Evolutionary conservation across 768 basidiomycete species (phyloP).

Genomic region (Hypsizygus marmoreus): DNA sequence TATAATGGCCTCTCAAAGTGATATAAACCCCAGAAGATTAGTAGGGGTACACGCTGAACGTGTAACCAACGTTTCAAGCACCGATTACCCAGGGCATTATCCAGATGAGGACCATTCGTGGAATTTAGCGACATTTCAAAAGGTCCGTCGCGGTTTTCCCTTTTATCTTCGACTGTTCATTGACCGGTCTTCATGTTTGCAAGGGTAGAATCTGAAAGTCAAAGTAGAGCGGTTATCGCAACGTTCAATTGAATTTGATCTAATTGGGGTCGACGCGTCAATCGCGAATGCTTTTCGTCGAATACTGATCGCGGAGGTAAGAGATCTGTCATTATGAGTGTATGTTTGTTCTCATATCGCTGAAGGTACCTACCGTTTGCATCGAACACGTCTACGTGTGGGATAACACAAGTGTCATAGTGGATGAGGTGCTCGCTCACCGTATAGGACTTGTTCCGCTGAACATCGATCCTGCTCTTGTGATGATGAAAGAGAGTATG

Average conservation of each 20-base stretch:
- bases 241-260: conserved; percentile 89
- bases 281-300: conserved; percentile 94
- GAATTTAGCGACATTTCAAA: conserved; percentile 72
- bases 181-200: conserved; percentile 23
- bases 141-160: conserved; percentile 50
- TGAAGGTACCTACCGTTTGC: conserved; percentile 85
- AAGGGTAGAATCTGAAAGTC: conserved; percentile 69
- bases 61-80: conserved; percentile 79
- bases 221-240: conserved; percentile 79
- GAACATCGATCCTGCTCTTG: conserved; percentile 75
- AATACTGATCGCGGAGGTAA: conserved; percentile 91
- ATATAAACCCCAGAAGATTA: conserved; percentile 45
- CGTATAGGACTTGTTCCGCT: conserved; percentile 92
- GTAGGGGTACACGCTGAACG: conserved; percentile 73
- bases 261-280: conserved; percentile 93
- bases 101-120: conserved; percentile 86
- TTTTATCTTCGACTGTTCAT: conserved; percentile 10
- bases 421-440: conserved; percentile 91
- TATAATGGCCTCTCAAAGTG: conserved; percentile 13
- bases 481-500: conserved; percentile 57
- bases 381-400: conserved; percentile 91
- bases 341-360: conserved; percentile 2
- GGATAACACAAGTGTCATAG: conserved; percentile 93
- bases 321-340: conserved; percentile 16
- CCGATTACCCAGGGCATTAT: conserved; percentile 89